Base-by-base conservation (phyloP, 148 eudicot genomes). In the Silene conica region DNA sequence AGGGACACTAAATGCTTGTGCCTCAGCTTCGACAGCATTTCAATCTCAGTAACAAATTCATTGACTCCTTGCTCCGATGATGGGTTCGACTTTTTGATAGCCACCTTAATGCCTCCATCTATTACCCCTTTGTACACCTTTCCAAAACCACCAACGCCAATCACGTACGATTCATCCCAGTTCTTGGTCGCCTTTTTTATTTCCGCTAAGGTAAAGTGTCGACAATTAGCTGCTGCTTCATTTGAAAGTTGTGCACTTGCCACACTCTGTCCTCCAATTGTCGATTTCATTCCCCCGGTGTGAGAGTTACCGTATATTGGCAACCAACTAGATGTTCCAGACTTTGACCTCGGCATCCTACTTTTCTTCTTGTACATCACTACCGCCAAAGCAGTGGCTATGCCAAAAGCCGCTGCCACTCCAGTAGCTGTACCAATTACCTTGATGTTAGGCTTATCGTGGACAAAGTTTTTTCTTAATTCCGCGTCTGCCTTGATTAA, bases 101-200 rank as follows among this genome's bases (percentile, higher is more conserved):
- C 89, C 15, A 86, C 89, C 54, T 82, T 86, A 45, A 67, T 71
- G 34, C 26, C 72, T 22, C 89, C 89, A 68, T 86, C 89, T 70
- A 86, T 84, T 8, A 84, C 73, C 21, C 89, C 89, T 62, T 73
- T 80, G 43, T 86, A 86, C 6, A 86, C 89, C 71, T 86, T 86
- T 0, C 89, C 89, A 18, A 86, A 86, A 14, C 89, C 89, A 45
- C 89, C 89, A 34, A 86, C 87, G 0, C 89, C 89, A 11, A 86
- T 84, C 20, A 86, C 87, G 59, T 84, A 23, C 0, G 87, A 84
- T 56, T 86, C 85, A 5, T 84, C 85, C 54, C 84, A 86, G 58
- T 82, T 78, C 62, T 84, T 86, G 20, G 89, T 86, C 1, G 89
- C 89, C 59, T 76, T 84, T 41, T 76, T 77, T 31, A 86, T 84